Evolutionary conservation across 441 rosid genomes (phyloP), one percentile per base, ranked within the genome.

Genomic region (Adansonia rubrostipa): DNA sequence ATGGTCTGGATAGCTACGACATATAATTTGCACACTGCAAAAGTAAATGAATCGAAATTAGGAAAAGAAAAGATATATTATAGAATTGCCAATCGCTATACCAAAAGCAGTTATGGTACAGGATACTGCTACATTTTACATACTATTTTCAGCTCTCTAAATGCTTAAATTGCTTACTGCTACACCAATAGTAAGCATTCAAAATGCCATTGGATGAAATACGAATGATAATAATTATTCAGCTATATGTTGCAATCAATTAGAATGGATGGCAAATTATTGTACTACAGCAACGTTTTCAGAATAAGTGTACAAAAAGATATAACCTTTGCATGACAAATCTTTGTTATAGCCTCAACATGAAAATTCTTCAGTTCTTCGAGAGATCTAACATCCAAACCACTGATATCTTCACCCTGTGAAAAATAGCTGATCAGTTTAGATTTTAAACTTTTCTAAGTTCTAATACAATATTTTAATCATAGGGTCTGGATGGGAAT

Each of bases 321-420:
- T n/a, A 54, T 79, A 58, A 91, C 91, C 92, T 89, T 91, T 40
- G 88, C 89, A 44, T 80, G 88, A 82, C 90, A 88, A 77, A 89
- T 87, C 81, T 88, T 89, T 7, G 94, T 85, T 80, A 87, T 86
- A 53, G 89, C 92, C 78, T 89, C 94, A 62, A 89, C 89, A 70
- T 88, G 94, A 85, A 89, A 84, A 83, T 89, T 86, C 82, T 89
- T 90, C 74, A 89, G 84, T 79, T 88, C 90, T 74, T 89, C 94
- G 20, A 91, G 92, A 45, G 85, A 78, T 8, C 54, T 74, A 6
- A 77, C 80, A 71, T 86, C 89, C 83, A 89, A 79, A 76, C 82
- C 84, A 61, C 78, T 67, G 74, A 91, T 77, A 81, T 87, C 88
- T 79, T 89, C 95, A 40, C 92, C 90, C 95, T 91, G 85, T 82